A percentile compares a stretch with the other conserved stretches of the same genome.
Evolutionary conservation across 2,329 filamentous ascomycete genomes (phyloP).

Genomic region (Trichophaea hybrida): DNA sequence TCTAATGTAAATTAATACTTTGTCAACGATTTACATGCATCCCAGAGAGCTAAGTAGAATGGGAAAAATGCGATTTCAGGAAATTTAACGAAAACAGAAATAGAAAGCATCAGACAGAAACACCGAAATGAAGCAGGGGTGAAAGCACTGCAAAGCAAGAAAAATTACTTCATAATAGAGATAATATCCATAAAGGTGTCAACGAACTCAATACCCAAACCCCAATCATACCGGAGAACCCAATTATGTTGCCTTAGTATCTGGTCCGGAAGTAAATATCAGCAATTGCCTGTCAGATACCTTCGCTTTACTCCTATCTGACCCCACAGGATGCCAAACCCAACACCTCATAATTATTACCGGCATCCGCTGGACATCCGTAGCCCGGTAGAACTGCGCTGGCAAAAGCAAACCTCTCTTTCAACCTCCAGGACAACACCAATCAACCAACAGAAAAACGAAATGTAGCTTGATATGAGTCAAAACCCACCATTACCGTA

Average conservation of each 20-base stretch:
- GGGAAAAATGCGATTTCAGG: conserved; percentile 25
- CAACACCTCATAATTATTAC: background rate
- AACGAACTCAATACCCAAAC: background rate
- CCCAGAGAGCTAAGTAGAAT: conserved; percentile 10
- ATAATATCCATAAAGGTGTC: background rate
- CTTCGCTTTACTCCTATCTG: background rate
- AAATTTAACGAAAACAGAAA: conserved; percentile 21
- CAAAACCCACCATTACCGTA: conserved; percentile 1
- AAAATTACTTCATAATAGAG: background rate
- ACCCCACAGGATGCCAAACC: background rate
- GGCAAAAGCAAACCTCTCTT: background rate
- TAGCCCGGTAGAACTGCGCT: background rate
- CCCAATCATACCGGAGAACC: background rate
- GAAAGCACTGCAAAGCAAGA: conserved; percentile 2
- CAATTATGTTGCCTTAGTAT: background rate
- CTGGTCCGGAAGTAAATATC: background rate
- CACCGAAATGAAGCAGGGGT: background rate
- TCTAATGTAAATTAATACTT: conserved; percentile 1
- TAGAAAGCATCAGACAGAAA: conserved; percentile 8
- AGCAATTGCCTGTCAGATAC: background rate
- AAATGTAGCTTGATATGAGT: background rate
- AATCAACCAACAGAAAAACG: background rate
- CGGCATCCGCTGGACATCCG: background rate
- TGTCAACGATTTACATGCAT: background rate
- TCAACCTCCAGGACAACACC: background rate